Conservation (phyloP, 805 yeast species). For the Candida awuae region DNA sequence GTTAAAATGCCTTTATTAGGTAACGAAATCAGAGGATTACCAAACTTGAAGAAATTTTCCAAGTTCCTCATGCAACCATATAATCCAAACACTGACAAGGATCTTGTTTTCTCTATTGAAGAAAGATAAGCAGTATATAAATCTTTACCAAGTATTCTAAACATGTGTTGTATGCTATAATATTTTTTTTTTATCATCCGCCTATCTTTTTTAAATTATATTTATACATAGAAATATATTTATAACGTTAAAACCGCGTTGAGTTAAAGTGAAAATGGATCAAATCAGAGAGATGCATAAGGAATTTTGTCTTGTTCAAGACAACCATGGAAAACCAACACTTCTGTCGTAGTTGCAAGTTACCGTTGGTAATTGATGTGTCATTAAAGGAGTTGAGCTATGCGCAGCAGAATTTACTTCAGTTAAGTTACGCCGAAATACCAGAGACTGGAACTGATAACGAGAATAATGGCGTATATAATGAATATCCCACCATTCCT, state of each 20-base stretch:
- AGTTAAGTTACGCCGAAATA: conserved; percentile 22
- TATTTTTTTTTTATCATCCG: background rate
- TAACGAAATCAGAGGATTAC: conserved; percentile 88
- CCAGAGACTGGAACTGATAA: background rate
- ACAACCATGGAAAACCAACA: conserved; percentile 13
- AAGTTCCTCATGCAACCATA: conserved; percentile 72
- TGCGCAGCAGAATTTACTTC: conserved; percentile 48
- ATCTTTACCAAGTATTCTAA: too few species aligned
- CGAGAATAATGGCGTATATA: conserved; percentile 15
- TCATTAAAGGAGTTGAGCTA: conserved; percentile 44
- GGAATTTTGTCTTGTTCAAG: conserved; percentile 16
- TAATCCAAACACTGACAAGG: conserved; percentile 54
- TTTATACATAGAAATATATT: background rate
- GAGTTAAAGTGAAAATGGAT: too few species aligned
- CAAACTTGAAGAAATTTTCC: conserved; percentile 76
- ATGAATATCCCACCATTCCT: conserved; percentile 29
- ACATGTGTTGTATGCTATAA: too few species aligned
- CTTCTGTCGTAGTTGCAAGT: conserved; percentile 55
- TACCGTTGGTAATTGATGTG: conserved; percentile 49
- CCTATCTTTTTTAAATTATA: too few species aligned
- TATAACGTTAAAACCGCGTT: too few species aligned
- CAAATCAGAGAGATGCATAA: too few species aligned
- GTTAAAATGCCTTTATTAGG: conserved; percentile 95
- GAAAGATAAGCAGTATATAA: conserved; percentile 27
- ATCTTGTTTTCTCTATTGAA: conserved; percentile 46